Base-by-base conservation (phyloP, 805 yeast genomes). In the Lipomyces spencermartinsiae region DNA sequence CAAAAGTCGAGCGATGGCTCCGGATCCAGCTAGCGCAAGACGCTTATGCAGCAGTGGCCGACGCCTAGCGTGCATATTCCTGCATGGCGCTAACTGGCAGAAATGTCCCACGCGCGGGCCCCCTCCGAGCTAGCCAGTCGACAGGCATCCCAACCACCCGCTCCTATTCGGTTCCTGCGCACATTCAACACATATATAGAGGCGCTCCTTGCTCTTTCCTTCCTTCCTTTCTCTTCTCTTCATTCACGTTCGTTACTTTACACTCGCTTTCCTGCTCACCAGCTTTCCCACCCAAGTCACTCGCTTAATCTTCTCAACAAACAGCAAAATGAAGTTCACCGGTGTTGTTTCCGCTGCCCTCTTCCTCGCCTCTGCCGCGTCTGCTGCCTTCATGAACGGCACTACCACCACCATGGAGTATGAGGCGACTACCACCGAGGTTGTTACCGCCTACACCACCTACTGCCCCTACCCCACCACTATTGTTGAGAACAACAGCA, bases 391-490 rank as follows among this genome's bases (percentile, higher is more conserved):
- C 71, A 73, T 71, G 62, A 68, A 65, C 81, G 80, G 82, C 73
- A 80, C 86, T 72, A 51, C 69, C 59, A 58, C 73, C 58, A 82
- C 85, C 77, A 78, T 83, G 79, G 82, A 85, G 73, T 79, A 77
- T 80, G 79, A 76, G 69, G 78, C 82, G 73, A 81, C 83, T 75
- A 74, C 78, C 73, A 73, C 77, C 61, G 84, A 85, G 72, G 88
- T 87, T 71, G 91, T 89, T 77, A 87, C 91, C 76, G 89, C 83
- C 76, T 85, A 82, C 85, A 87, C 90, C 81, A 90, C 96, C 75
- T 90, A 88, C 89, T 91, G 96, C 82, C 96, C 97, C 79, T 82
- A 77, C 71, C 81, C 96, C 62, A 91, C 97, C 75, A 80, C 84
- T 69, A 76, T 91, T 69, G 83, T 82, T 72, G 86, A 87, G 80